Base-by-base conservation (phyloP, 2,329 filamentous ascomycete genomes). In the Cytospora piceae region DNA sequence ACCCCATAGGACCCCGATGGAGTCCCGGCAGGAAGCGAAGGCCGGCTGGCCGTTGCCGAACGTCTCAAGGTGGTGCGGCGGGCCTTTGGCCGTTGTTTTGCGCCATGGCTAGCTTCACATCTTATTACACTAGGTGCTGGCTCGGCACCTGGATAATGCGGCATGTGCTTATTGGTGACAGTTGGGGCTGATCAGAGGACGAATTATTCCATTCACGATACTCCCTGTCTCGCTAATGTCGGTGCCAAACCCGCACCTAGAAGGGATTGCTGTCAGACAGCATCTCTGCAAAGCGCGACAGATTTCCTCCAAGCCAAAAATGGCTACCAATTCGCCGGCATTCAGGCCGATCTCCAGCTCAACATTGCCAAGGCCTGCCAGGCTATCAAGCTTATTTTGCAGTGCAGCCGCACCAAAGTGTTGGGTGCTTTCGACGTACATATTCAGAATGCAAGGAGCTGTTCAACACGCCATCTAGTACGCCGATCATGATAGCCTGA, bases 21-120 rank as follows among this genome's bases (percentile, higher is more conserved):
- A 60, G 37, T 54, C 62, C 54, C 62, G 63, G 49, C 37, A 62
- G 32, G 46, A 59, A 57, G 34, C 42, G 52, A 60, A 46, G 39
- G 58, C 56, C 65, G 54, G 62, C 49, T 67, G 62, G 65, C 65
- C 62, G 62, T 39, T 67, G 65, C 65, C 65, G 65, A 66, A 53
- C 27, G 46, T 64, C 55, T 24, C 49, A 58, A 58, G 58, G 62
- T 65, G 42, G 42, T 58, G 59, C 65, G 46, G 65, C 65, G 61
- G 65, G 51, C 51, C 63, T 63, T 14, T 61, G 54, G 58, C 62
- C 65, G 63, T 64, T 57, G 65, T 61, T 65, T 57, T 67, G 65
- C 65, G 65, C 65, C 65, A 64, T 67, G 58, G 65, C 62, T 67
- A 67, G 65, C 58, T 49, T 58, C 56, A 55, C 34, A 37, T 15